Evolutionary conservation across 2,329 filamentous ascomycete genomes (phyloP), one percentile per base, ranked within the genome.

Genomic region (Penicillium carneum): DNA sequence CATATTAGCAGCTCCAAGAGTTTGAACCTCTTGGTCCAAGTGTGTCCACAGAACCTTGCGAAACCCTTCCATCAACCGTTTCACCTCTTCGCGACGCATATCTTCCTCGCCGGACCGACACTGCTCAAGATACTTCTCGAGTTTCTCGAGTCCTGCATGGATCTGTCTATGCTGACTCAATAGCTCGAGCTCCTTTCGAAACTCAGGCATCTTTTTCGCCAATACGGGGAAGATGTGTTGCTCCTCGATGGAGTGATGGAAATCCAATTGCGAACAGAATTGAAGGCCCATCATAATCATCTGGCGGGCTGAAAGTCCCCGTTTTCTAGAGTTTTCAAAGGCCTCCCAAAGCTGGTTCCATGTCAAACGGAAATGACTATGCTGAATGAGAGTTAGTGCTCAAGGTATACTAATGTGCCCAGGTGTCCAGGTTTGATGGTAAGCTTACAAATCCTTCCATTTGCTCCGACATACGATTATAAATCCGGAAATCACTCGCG

Each of bases 231-330:
- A 97, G 42, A 97, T 83, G 74, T 92, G 86, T 33, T 82, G 79
- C 77, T 97, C 93, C 76, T 97, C 93, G 71, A 96, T 94, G 59
- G 80, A 81, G 80, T 97, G 93, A 79, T 97, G 93, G 59, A 86
- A 78, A 10, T 86, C 84, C n/a, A 97, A 86, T 60, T 90, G 85
- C 16, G 84, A 82, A 67, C 86, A 84, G 74, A 97, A 92, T 50
- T 87, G 80, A n/a, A 91, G 81, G 34, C 89, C 91, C 29, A 84
- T 81, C 67, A 82, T 76, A 67, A 96, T 80, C 76, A 95, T 92
- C 65, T 89, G 84, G 31, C 84, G 84, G 14, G 92, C 84, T 0
- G 88, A 87, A 81, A 92, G 86, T 65, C 83, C 83, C 0, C 89
- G 87, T 63, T 84, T 85, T 62, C 62, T 54, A 20, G 83, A 78